Base-by-base conservation (phyloP, 345 rosid species). In the Lepidium didymum region DNA sequence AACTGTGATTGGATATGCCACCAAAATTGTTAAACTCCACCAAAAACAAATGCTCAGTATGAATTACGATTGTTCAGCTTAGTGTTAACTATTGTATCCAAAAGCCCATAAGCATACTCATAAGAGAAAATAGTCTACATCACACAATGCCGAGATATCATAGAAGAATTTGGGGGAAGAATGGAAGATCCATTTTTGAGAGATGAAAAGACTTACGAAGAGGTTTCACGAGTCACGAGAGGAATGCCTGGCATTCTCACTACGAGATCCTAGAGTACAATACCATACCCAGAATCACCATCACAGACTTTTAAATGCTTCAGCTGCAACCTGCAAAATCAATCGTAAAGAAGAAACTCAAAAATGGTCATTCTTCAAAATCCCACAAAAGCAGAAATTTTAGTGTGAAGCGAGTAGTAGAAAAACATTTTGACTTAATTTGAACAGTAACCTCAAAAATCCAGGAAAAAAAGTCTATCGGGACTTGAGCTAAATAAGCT, bases 161-260 rank as follows among this genome's bases (percentile, higher is more conserved):
- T 13, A 56, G 4, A 60, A 16, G 1, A 52, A 46, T 11, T 56
- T 8, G 52, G 35, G n/a, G 16, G 19, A 3, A 27, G 31, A 27
- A 27, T 27, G 33, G 7, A 31, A 40, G 58, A 52, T 40, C 29
- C 2, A 23, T 49, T 21, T 49, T 19, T 23, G 6, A 42, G 37
- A 51, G 58, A 51, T 37, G 10, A 15, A 59, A 40, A 42, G 18
- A 81, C 85, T 14, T 81, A 89, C 97, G 92, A 82, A 68, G 97
- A 83, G 62, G 92, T 74, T 82, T 86, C 86, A 60, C 87, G 94
- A 77, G 84, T 74, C 47, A 82, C 84, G 68, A 91, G 78, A 79
- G 94, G 94, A 73, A 91, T 87, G 85, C 97, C 92, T 77, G 94
- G 97, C 97, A 91, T 91, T 83, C 82, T 80, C 79, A 71, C 70